Evolutionary conservation across 1,284 basidiomycete genomes (phyloP).

Genomic region (Macrocystidia cucumis): DNA sequence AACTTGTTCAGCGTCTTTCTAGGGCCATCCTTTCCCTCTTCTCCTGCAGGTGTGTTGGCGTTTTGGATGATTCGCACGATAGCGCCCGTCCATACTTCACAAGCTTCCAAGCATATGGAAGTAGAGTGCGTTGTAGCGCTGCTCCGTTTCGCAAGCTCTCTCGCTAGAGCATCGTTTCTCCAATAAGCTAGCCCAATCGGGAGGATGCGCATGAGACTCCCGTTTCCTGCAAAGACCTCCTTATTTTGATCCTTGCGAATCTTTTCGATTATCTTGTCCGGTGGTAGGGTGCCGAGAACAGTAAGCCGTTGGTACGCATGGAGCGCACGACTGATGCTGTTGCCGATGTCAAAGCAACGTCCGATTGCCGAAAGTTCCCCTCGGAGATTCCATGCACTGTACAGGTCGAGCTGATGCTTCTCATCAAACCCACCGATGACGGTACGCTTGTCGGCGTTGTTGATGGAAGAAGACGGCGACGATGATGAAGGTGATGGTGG

Average conservation of each 20-base stretch:
- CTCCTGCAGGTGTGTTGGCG: conserved; percentile 8
- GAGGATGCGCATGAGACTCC: conserved; percentile 33
- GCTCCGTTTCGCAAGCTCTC: conserved; percentile 24
- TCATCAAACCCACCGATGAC: conserved; percentile 26
- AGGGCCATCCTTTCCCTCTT: too few relatives aligned
- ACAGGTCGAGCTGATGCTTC: conserved; percentile 26
- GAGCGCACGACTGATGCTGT: conserved; percentile 23
- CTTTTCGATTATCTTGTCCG: conserved; percentile 7
- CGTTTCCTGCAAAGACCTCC: conserved; percentile 25
- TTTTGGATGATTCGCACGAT: conserved; percentile 24
- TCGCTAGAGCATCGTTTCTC: conserved; percentile 20
- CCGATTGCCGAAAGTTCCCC: conserved; percentile 29
- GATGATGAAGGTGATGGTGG: too few relatives aligned
- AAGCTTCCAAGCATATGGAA: conserved; percentile 29
- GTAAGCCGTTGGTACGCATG: conserved; percentile 16
- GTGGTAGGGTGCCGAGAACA: not conserved
- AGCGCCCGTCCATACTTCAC: conserved; percentile 27
- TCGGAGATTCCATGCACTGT: conserved; percentile 23
- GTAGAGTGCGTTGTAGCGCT: conserved; percentile 33
- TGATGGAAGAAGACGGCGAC: too few relatives aligned
- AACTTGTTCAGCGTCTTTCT: conserved; percentile 25
- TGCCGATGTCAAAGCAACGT: conserved; percentile 32
- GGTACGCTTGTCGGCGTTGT: conserved; percentile 1
- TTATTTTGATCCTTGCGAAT: conserved; percentile 19
- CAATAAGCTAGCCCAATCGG: conserved; percentile 33